Percentiles rank a stretch among this genome's conserved stretches.
These are phyloP conservation scores for Scorias spongiosa DNA, from an alignment of 2,329 filamentous ascomycete species.

Conservation along the genomic window DNA sequence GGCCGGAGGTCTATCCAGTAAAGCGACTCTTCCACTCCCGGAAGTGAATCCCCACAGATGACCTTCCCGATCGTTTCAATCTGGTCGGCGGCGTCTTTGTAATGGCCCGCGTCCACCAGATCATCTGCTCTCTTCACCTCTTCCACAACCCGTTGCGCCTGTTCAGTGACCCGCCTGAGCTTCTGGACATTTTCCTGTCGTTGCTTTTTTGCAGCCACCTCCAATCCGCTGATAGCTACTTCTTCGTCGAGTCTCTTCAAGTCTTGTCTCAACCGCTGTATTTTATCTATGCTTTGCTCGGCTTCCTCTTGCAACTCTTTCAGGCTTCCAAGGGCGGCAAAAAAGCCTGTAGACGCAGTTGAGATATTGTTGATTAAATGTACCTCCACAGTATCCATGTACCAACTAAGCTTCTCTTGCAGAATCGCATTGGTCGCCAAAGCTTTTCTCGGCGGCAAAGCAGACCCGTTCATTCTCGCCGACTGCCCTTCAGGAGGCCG, in stretches of 20 bases:
- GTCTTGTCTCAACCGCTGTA: constrained; percentile 66
- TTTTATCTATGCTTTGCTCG: constrained; percentile 75
- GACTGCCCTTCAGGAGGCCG: constrained; percentile 34
- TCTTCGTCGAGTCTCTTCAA: constrained; percentile 69
- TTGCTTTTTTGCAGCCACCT: constrained; percentile 69
- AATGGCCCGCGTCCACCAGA: constrained; percentile 66
- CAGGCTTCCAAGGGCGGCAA: constrained; percentile 79
- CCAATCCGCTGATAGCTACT: constrained; percentile 69
- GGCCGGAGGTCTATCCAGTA: constrained; percentile 51
- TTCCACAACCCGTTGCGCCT: constrained; percentile 65
- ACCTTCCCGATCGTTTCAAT: constrained; percentile 68
- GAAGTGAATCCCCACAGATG: constrained; percentile 54
- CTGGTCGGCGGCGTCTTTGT: constrained; percentile 62
- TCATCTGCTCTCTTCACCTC: constrained; percentile 63
- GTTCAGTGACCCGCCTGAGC: constrained; percentile 66
- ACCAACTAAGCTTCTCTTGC: constrained; percentile 97
- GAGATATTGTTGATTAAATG: constrained; percentile 95
- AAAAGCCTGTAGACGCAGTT: constrained; percentile 88
- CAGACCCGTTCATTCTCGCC: constrained; percentile 43
- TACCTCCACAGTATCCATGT: constrained; percentile 98
- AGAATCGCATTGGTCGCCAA: constrained; percentile 92
- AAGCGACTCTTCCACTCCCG: constrained; percentile 11
- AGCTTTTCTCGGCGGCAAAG: constrained; percentile 52
- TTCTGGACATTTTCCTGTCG: constrained; percentile 72
- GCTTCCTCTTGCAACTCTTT: constrained; percentile 86